Conservation (phyloP, 331 rosid genomes). For the Erythrophleum ivorense region DNA sequence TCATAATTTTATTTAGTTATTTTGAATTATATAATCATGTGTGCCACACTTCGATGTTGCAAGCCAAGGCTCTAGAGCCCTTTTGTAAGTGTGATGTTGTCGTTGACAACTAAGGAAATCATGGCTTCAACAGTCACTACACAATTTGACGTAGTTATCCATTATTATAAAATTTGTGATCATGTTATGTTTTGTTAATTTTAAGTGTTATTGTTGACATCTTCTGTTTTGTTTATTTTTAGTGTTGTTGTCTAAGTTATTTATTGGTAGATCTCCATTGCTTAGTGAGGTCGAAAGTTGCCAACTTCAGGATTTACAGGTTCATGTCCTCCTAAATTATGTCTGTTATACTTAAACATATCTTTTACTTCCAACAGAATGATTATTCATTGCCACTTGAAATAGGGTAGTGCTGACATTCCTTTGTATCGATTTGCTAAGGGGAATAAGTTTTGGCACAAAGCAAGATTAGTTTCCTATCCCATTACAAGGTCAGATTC, state of each 20-base stretch:
- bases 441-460: background rate
- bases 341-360: too few species aligned
- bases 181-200: background rate
- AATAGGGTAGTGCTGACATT: background rate
- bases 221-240: background rate
- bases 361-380: too few species aligned
- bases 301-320: background rate
- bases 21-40: background rate
- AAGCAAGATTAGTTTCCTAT: background rate
- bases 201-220: background rate
- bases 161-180: background rate
- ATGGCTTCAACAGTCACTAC: background rate
- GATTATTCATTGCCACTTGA: too few species aligned
- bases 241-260: background rate
- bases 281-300: background rate
- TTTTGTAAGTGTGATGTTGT: background rate
- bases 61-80: background rate
- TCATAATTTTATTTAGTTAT: background rate
- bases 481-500: background rate
- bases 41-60: background rate
- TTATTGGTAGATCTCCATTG: background rate
- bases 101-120: too few species aligned
- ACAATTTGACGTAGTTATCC: background rate
- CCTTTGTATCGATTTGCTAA: background rate
- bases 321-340: background rate